Evolutionary conservation across 2,329 filamentous ascomycete genomes (phyloP).

Genomic region (Diaporthe helianthi): DNA sequence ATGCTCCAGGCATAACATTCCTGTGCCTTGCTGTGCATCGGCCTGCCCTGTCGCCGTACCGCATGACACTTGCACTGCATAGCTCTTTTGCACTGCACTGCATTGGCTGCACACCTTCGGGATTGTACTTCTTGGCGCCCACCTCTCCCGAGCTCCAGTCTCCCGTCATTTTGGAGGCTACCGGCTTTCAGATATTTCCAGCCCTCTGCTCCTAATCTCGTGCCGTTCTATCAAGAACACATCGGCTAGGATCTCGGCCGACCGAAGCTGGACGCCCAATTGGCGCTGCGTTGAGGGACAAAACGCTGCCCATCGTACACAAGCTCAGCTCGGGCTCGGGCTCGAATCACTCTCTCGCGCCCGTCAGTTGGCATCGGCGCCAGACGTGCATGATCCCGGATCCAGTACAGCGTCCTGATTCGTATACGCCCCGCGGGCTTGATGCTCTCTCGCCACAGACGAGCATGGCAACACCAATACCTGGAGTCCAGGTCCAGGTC

Average conservation of each 20-base stretch:
- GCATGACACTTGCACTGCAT: constrained; percentile 19
- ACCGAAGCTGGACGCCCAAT: neutral
- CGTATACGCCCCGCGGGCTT: constrained; percentile 15
- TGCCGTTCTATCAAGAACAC: neutral
- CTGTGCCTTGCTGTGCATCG: constrained; percentile 10
- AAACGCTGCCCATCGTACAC: neutral
- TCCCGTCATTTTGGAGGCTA: neutral
- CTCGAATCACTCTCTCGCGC: constrained; percentile 5
- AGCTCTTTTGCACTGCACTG: constrained; percentile 6
- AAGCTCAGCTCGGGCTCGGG: constrained; percentile 5
- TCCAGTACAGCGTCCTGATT: neutral
- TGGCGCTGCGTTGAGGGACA: neutral
- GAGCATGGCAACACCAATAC: constrained; percentile 31
- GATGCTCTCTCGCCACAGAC: constrained; percentile 26
- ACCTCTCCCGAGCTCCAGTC: neutral
- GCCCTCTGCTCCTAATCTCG: neutral
- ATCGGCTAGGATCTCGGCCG: neutral
- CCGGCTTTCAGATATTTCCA: neutral
- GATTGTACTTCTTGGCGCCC: constrained; percentile 20
- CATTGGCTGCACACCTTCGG: constrained; percentile 24
- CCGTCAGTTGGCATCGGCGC: constrained; percentile 7
- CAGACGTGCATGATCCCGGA: constrained; percentile 19
- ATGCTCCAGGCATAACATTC: constrained; percentile 13
- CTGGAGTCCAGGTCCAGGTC: constrained; percentile 28
- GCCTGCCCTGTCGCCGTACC: constrained; percentile 10